Evolutionary conservation across 495 filamentous ascomycete species (phyloP), one percentile per base, ranked within the genome.

Genomic region (Penicillium goetzii): DNA sequence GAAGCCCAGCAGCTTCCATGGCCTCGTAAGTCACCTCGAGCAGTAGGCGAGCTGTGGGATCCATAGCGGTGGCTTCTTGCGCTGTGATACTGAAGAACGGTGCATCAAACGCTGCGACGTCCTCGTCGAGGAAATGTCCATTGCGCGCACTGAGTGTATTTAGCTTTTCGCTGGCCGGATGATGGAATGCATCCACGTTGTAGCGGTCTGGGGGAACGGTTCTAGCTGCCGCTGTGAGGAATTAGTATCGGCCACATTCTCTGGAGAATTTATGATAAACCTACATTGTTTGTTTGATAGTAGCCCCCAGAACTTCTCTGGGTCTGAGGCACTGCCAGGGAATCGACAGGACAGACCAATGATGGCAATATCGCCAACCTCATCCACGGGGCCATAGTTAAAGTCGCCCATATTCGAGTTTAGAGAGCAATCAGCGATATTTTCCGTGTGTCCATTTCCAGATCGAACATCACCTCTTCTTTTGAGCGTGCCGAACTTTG

Each of bases 21-120:
- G 19, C 47, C 47, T 51, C 47, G 23, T 51, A 51, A 10, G 47
- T 51, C 10, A 51, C 47, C 23, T 51, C 47, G 0, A 51, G 47
- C 21, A 51, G n/a, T 10, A 51, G n/a, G 21, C 47, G 47, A 25
- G n/a, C 19, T 26, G 26, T 51, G 26, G 40, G 47, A 28, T 51
- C 47, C 21, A 51, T 51, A 3, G 26, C 47, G 12, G 12, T 28
- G 47, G 47, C 47, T 51, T 51, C 47, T 14, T 28, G 10, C 12
- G 47, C 12, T 4, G 47, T 25, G 26, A 51, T 51, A 51, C 12
- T 17, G 10, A 51, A 51, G 12, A 51, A 51, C 12, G 21, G 21
- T 12, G 47, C 47, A 51, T 51, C 47, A 51, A 51, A 51, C 11
- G 21, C 47, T 12, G 12, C n/a, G 47, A 51, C 12, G 12, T 51